Conservation (phyloP, 371 early-diverging fungal species). For the Mortierella sp. region DNA sequence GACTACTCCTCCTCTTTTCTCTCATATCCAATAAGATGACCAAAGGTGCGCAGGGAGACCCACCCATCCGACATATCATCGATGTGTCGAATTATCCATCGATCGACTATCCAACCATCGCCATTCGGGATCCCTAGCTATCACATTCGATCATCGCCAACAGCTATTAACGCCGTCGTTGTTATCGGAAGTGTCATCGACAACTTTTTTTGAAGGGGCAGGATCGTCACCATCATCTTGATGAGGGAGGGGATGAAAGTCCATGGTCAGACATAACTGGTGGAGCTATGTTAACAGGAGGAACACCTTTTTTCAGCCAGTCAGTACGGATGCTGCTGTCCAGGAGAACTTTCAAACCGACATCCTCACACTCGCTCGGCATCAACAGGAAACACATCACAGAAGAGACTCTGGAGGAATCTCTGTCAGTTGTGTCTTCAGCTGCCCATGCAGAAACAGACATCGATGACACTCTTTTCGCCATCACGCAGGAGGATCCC, state of each 20-base stretch:
- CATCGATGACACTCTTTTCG: neutral
- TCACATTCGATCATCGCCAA: too few species aligned
- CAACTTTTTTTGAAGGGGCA: too few species aligned
- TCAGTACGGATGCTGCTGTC: too few species aligned
- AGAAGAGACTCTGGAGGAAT: neutral
- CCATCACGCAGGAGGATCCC: neutral
- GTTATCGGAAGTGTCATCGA: too few species aligned
- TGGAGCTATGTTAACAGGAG: neutral
- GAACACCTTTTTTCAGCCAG: too few species aligned
- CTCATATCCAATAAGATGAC: slow-evolving; percentile 9
- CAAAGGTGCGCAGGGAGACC: slow-evolving; percentile 7
- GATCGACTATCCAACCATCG: slow-evolving; percentile 2
- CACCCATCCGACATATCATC: neutral
- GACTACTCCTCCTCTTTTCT: neutral
- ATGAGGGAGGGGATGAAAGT: neutral
- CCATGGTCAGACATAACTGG: too few species aligned
- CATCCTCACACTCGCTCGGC: neutral
- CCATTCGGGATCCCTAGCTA: too few species aligned
- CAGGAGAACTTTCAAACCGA: neutral
- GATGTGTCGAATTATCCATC: neutral
- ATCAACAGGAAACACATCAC: neutral
- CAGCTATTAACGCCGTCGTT: neutral
- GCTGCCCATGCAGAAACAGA: neutral
- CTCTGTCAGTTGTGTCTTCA: too few species aligned
- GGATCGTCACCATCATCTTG: neutral